Base-by-base conservation (phyloP, 106 monocot species). In the Dactylorhiza incarnata region DNA sequence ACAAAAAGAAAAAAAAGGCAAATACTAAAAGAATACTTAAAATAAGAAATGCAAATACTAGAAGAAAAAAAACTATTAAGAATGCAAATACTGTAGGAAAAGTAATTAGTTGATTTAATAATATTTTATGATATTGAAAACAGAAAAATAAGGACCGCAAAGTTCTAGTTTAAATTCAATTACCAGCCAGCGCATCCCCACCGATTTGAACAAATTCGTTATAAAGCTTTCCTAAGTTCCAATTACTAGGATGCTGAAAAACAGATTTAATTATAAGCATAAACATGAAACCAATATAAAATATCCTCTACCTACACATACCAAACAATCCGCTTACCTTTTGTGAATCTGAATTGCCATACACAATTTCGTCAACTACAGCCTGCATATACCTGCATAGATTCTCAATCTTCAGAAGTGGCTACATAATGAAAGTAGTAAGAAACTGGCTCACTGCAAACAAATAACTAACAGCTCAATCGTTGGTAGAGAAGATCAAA, bases 361-460 rank as follows among this genome's bases (percentile, higher is more conserved):
- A 83, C 24, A 92, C 78, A 77, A 94, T 79, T 83, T 99, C 99
- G 82, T 99, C 99, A 22, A 89, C 89, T 14, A 99, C 99, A 48
- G 94, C 99, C 82, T 99, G 99, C 94, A 99, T 94, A 76, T 99
- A 99, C 88, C 99, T 99, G 56, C 48, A 83, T 77, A 16, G 71
- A 65, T 48, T 65, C 56, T 24, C 49, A 16, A 45, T 19, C 62
- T 75, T 55, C 52, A 17, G 8, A 45, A 25, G 16, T 9, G 17
- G 3, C 14, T 19, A 26, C 22, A 76, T 37, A 24, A 6, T 43
- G 49, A 26, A 49, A 72, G 17, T 45, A 46, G 45, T 5, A 69
- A 46, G 45, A 13, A 46, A 5, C 7, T 16, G 29, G 26, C 29
- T 65, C 12, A 29, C 14, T 10, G 24, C 65, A 65, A 65, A 59